Evolutionary conservation across 2,329 filamentous ascomycete genomes (phyloP).

Genomic region (Aulographum hederae): DNA sequence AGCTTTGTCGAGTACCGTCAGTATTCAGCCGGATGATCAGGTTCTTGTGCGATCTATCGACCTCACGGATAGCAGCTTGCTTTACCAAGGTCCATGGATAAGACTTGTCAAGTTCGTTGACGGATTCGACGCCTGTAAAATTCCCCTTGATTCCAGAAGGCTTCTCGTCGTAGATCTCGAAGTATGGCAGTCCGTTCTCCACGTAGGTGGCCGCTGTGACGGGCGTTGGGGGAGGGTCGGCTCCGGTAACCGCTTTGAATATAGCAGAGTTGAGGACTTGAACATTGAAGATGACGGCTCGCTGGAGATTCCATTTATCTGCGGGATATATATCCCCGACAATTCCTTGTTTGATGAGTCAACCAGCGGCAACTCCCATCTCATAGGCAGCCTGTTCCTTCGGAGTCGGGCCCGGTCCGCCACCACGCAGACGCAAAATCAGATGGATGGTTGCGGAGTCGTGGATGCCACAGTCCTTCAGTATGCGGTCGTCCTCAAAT

Average conservation of each 20-base stretch:
- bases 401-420: not conserved
- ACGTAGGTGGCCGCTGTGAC: slow-evolving; percentile 18
- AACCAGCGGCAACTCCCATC: slow-evolving; percentile 22
- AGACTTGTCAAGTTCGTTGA: not conserved
- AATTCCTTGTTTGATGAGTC: slow-evolving; percentile 23
- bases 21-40: too few species aligned
- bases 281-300: slow-evolving; percentile 18
- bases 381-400: too few species aligned
- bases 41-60: too few species aligned
- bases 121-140: not conserved
- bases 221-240: slow-evolving; percentile 15
- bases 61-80: too few species aligned
- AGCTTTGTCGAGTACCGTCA: too few species aligned
- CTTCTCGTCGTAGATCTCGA: slow-evolving; percentile 13
- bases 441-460: too few species aligned
- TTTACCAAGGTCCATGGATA: too few species aligned
- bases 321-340: not conserved
- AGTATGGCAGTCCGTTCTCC: slow-evolving; percentile 19
- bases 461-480: too few species aligned
- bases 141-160: slow-evolving; percentile 1
- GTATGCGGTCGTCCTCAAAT: too few species aligned
- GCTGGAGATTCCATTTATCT: slow-evolving; percentile 13
- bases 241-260: slow-evolving; percentile 20
- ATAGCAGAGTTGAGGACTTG: slow-evolving; percentile 20
- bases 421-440: not conserved